Evolutionary conservation across 495 filamentous ascomycete species (phyloP), one percentile per base, ranked within the genome.

Genomic region (Penicillium silybi): DNA sequence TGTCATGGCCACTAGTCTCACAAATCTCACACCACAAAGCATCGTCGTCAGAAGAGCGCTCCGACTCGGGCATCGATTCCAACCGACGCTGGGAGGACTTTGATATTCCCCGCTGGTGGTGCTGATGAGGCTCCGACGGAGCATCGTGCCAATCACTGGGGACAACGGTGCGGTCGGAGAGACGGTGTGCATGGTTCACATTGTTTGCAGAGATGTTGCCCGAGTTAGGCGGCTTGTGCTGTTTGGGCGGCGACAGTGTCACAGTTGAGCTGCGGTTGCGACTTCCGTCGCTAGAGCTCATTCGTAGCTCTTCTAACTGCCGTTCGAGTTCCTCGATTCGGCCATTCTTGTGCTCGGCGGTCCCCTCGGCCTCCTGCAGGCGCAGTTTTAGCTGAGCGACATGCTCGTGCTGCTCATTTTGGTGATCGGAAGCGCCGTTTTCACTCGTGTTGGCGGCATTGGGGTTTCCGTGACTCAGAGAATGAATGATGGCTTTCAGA

Each of bases 401-500:
- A 11, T 67, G 70, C 45, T 72, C 71, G 29, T 64, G 58, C 6
- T 70, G 62, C 7, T 71, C 65, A 17, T 60, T 43, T 7, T 57
- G 48, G 16, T 50, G 11, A n/a, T 57, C 45, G 4, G 34, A 40
- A 11, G 48, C 50, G 20, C 59, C 65, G 54, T 69, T 69, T 27
- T 63, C 68, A 25, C 52, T 59, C 22, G 66, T 23, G 20, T 55
- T 57, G 29, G 61, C 58, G 9, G 67, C 53, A 55, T 69, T 45
- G 75, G 81, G 44, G 80, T 82, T 48, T 76, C 77, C 89, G 41
- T 87, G 74, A 62, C 89, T 95, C 27, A 98, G 73, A 9, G 90
- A 95, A 68, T 97, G 93, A 43, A 98, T 97, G 61, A 98, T 97
- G 32, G 93, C 93, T 70, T 97, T 97, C 46, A 98, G 74, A 37